Conservation (phyloP, 768 basidiomycete genomes). For the Leccinum truebloodii region DNA sequence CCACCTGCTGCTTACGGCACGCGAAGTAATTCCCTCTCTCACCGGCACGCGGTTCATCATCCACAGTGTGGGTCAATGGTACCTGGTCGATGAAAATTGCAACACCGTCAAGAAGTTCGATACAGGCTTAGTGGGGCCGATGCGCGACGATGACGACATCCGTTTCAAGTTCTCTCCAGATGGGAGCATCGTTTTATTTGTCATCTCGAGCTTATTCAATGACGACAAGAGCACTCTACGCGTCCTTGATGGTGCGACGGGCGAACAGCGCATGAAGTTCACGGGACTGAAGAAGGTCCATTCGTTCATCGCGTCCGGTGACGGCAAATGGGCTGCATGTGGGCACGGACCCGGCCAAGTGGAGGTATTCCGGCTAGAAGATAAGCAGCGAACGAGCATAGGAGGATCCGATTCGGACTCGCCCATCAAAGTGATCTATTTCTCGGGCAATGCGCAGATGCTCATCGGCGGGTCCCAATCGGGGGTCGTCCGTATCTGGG, state of each 20-base stretch:
- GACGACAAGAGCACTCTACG: conserved; percentile 11
- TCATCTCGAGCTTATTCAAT: not conserved
- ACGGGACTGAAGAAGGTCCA: conserved; percentile 11
- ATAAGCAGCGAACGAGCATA: not conserved
- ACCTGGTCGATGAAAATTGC: conserved; percentile 6
- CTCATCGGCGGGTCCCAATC: conserved; percentile 23
- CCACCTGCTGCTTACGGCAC: not conserved
- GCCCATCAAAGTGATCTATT: conserved; percentile 8
- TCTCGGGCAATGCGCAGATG: conserved; percentile 16
- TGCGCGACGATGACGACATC: too few relatives aligned
- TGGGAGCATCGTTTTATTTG: conserved; percentile 9
- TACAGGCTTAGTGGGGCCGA: not conserved
- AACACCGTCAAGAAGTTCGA: conserved; percentile 11
- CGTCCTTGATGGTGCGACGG: conserved; percentile 13
- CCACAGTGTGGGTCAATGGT: not conserved
- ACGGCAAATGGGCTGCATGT: conserved; percentile 14
- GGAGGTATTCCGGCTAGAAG: conserved; percentile 4
- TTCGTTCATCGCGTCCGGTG: conserved; percentile 1
- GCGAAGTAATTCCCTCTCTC: not conserved
- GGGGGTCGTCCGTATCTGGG: conserved; percentile 23
- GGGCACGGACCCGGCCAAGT: conserved; percentile 3
- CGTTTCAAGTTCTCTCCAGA: too few relatives aligned
- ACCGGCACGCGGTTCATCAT: conserved; percentile 16
- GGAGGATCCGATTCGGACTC: not conserved
- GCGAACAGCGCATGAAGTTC: conserved; percentile 11